These are phyloP conservation scores for Globisporangium spiculum DNA, from an alignment of 352 stramenopile genomes.

Conservation along the genomic window DNA sequence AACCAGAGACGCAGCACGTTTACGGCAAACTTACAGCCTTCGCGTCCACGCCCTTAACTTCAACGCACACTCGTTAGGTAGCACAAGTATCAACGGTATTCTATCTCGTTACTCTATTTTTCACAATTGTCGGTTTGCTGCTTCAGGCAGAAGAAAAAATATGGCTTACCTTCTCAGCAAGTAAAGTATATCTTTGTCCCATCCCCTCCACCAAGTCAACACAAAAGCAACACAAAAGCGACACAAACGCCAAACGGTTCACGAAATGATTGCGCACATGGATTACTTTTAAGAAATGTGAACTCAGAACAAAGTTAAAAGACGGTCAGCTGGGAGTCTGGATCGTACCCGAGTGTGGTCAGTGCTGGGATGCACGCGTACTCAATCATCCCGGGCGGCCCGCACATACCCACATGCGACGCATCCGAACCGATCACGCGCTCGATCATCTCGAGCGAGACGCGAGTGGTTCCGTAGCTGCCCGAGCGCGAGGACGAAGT, in stretches of 20 bases:
- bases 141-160: too few species aligned
- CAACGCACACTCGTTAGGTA: too few species aligned
- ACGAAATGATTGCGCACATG: background rate
- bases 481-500: conserved; percentile 39
- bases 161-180: too few species aligned
- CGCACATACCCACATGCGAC: conserved; percentile 88
- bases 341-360: conserved; percentile 79
- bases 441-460: conserved; percentile 86
- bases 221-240: too few species aligned
- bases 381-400: conserved; percentile 94
- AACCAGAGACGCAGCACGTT: too few species aligned
- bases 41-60: too few species aligned
- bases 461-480: conserved; percentile 76
- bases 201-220: too few species aligned
- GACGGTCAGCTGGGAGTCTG: conserved; percentile 61
- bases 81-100: too few species aligned
- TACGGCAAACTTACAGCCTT: too few species aligned
- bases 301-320: conserved; percentile 19
- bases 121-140: too few species aligned
- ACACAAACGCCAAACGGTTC: background rate
- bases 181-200: too few species aligned
- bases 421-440: conserved; percentile 69
- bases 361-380: conserved; percentile 90
- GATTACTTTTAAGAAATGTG: background rate
- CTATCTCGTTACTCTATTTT: too few species aligned